Conservation (phyloP, 2,329 filamentous ascomycete species). For the Bipolaris victoriae region DNA sequence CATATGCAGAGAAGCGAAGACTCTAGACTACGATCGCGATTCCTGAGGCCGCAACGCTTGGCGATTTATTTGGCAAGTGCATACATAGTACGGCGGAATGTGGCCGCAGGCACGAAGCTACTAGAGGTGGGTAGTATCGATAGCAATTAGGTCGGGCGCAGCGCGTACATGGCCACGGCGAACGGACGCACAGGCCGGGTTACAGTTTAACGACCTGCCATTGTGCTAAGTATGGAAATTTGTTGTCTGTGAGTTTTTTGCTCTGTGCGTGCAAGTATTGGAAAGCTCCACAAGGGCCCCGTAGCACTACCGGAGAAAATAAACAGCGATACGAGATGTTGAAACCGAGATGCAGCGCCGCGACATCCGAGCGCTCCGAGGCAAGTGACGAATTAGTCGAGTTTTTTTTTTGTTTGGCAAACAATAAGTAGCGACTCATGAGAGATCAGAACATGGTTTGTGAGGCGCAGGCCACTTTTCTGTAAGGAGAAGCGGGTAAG, state of each 20-base stretch:
- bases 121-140: background rate
- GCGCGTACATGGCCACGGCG: constrained; percentile 1
- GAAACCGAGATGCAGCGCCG: constrained; percentile 11
- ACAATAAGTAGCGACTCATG: constrained; percentile 2
- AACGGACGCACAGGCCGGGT: constrained; percentile 1
- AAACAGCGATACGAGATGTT: constrained; percentile 9
- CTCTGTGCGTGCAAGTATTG: constrained; percentile 12
- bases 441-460: constrained; percentile 5
- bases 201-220: constrained; percentile 5
- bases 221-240: constrained; percentile 13
- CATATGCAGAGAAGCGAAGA: background rate
- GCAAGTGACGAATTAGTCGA: constrained; percentile 3
- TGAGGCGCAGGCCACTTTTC: background rate
- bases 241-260: constrained; percentile 8
- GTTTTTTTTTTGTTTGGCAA: background rate
- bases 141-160: background rate
- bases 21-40: background rate
- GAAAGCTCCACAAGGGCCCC: constrained; percentile 8
- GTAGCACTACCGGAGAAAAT: constrained; percentile 15
- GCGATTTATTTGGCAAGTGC: background rate
- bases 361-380: constrained; percentile 8
- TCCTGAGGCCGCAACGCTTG: no score
- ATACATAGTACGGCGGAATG: background rate
- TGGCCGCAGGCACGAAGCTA: background rate
- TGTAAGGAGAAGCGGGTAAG: constrained; percentile 7